A percentile compares a stretch with the other conserved stretches of the same genome.
These are phyloP conservation scores for Castanea crenata DNA, from an alignment of 306 rosid genomes.

Conservation along the genomic window DNA sequence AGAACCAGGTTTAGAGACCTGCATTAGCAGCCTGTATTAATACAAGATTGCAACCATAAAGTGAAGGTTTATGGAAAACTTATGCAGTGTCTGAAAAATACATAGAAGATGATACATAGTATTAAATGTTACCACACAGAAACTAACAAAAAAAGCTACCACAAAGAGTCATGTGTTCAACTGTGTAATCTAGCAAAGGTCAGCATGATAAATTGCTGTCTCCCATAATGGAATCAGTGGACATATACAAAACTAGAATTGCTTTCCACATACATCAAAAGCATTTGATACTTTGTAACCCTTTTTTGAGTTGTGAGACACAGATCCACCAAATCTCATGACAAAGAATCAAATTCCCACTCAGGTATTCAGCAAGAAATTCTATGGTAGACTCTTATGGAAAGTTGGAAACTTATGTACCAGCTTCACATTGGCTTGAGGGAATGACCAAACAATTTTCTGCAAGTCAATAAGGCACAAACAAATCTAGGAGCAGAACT, in stretches of 20 bases:
- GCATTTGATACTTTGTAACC: neutral
- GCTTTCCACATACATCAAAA: neutral
- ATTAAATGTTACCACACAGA: neutral
- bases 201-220: conserved; percentile 4
- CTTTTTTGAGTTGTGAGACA: neutral
- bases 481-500: neutral
- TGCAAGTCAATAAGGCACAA: neutral
- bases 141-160: neutral
- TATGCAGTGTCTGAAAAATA: neutral
- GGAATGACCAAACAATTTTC: neutral
- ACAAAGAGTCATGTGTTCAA: neutral
- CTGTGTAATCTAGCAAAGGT: conserved; percentile 4
- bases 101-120: neutral
- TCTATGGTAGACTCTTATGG: neutral
- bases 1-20: conserved; percentile 94
- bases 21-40: conserved; percentile 24
- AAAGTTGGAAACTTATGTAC: neutral
- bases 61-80: neutral
- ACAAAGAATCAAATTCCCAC: neutral
- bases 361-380: neutral
- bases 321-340: neutral
- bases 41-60: conserved; percentile 15
- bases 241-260: neutral
- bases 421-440: neutral
- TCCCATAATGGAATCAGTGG: neutral